Evolutionary conservation across 2,329 filamentous ascomycete genomes (phyloP), one percentile per base, ranked within the genome.

Genomic region (Xylaria sp.): DNA sequence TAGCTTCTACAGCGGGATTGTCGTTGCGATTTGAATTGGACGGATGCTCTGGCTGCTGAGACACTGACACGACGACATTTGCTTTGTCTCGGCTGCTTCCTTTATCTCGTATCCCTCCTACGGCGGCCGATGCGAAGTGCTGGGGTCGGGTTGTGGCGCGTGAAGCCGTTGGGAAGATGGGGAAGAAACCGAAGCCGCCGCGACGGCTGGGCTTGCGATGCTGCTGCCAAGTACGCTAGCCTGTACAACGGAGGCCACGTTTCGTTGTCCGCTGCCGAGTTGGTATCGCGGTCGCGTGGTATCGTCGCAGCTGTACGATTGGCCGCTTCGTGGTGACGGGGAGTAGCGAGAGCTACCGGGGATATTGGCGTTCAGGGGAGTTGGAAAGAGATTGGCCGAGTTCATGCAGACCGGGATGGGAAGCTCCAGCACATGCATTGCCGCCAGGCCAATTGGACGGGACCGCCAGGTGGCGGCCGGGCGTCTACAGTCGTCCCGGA

Each of bases 151-250:
- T 61, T 67, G 70, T 58, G 43, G 72, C 75, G 76, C 76, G 72
- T 61, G 77, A 78, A 79, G 77, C 77, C 77, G 77, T 79, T 77
- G 72, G 75, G 67, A 68, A 71, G 68, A 71, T 60, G 67, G 60
- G 34, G n/a, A 25, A 43, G 43, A 3, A 50, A 69, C 55, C 60
- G 63, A 65, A 70, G 73, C 76, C 76, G 74, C 63, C 69, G 70
- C 56, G 65, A 73, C 74, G 74, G 71, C 75, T 69, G 65, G 65
- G 66, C 45, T 56, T 25, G 63, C 25, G 20, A 45, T 25, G 45
- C 18, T 50, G 32, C 50, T 34, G 18, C 41, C 41, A 30, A 59
- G 48, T 43, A 39, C 9, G 18, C n/a, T 34, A 15, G 39, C 9
- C 20, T 20, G 50, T 39, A 34, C 8, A 4, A 13, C 36, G 15